Base-by-base conservation (phyloP, 805 yeast genomes). In the Yueomyces sp. region DNA sequence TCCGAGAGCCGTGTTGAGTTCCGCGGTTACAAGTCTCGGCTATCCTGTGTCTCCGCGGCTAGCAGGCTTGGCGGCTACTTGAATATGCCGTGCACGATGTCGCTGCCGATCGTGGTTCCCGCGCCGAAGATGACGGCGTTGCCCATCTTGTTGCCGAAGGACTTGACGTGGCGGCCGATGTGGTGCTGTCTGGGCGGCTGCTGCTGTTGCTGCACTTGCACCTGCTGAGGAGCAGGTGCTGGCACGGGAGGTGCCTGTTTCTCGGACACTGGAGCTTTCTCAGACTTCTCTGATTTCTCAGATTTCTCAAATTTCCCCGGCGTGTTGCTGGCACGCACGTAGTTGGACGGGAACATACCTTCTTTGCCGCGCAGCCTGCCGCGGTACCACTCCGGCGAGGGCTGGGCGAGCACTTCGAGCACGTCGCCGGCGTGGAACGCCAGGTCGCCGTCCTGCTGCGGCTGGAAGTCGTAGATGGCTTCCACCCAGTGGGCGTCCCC, bases 101-200 rank as follows among this genome's bases (percentile, higher is more conserved):
- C 86, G 39, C 85, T 73, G 56, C 97, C 97, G 44, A 88, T 69
- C 1, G 95, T 81, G 37, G 96, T 95, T 69, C 97, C 97, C 7
- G 95, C 96, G 63, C 96, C 96, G 51, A 86, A 90, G 41, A 88
- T 76, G 34, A 94, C 88, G n/a, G 96, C 94, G 52, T 86, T 78
- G 47, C 95, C 95, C 46, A 88, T 66, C 63, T 85, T 81, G 49
- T 83, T 72, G 28, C 94, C 94, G 52, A 85, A 76, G 55, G 73
- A 79, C 62, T 76, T 76, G 46, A 80, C 49, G 26, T 52, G 57
- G 11, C 50, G 48, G 11, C 57, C 51, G 32, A 62, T 64, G 5
- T 41, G 36, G 5, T 41, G 39, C 19, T 57, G 57, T n/a, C 57
- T 57, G 32, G 52, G 62, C 41, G 56, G 63, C 41, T 53, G 65